A percentile compares a stretch with the other conserved stretches of the same genome.
Conservation (phyloP, 2,329 filamentous ascomycete species). For the Alternaria solani region DNA sequence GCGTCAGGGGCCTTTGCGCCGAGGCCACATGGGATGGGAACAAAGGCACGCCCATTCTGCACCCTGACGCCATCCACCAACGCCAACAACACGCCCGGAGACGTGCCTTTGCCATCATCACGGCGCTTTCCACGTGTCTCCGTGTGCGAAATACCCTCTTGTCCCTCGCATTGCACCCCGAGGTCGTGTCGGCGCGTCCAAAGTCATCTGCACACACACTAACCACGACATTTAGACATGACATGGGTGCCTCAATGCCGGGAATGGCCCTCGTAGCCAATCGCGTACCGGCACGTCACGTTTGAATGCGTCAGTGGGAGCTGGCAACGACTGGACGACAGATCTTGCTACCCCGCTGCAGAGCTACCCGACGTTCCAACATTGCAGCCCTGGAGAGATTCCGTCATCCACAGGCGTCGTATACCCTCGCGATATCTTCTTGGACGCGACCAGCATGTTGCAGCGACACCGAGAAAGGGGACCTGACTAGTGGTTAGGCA, state of each 20-base stretch:
- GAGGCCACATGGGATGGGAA: conserved; percentile 14
- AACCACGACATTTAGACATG: not conserved
- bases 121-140: not conserved
- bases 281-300: conserved; percentile 12
- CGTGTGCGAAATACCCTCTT: not conserved
- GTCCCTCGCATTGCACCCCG: not conserved
- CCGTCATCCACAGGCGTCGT: not conserved
- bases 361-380: not conserved
- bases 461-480: conserved; percentile 16
- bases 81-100: not conserved
- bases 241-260: conserved; percentile 2
- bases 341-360: not conserved
- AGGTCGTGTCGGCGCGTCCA: conserved; percentile 18
- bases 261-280: conserved; percentile 11
- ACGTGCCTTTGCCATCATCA: not conserved
- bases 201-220: conserved; percentile 9
- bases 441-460: conserved; percentile 5
- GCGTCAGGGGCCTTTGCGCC: conserved; percentile 16
- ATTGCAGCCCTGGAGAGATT: not conserved
- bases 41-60: conserved; percentile 11
- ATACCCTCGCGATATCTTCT: not conserved
- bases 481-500: conserved; percentile 21
- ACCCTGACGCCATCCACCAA: conserved; percentile 3
- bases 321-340: conserved; percentile 7
- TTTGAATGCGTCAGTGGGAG: conserved; percentile 9